Percentiles rank a stretch among this genome's conserved stretches.
phyloP scores from a whole-genome alignment of 352 stramenopile species.

The Pythium aquatile region DNA sequence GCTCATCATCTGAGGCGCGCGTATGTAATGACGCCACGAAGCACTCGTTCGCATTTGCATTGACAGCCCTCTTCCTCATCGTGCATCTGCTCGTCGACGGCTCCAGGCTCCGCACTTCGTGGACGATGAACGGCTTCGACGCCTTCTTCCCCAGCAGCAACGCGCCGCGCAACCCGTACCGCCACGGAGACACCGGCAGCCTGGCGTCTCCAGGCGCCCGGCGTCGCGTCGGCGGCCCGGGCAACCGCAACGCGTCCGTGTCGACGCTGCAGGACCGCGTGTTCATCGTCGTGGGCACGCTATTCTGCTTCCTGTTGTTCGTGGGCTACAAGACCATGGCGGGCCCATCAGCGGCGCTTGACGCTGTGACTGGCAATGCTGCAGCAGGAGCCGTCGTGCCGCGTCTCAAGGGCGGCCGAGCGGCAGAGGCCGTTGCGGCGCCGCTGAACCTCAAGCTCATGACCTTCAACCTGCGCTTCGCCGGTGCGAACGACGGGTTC shows the following conservation, averaged over 20 bases:
- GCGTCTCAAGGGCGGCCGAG: constrained; percentile 39
- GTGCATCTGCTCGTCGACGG: neutral
- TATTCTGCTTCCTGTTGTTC: constrained; percentile 72
- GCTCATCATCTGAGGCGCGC: neutral
- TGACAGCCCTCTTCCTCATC: neutral
- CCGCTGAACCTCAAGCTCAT: constrained; percentile 59
- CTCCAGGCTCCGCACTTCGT: neutral
- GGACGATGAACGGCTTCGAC: constrained; percentile 59
- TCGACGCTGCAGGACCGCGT: constrained; percentile 49
- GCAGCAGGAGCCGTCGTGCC: constrained; percentile 20
- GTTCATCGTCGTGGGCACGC: constrained; percentile 59
- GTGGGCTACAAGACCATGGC: constrained; percentile 45
- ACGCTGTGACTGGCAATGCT: constrained; percentile 29
- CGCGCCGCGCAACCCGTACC: constrained; percentile 72
- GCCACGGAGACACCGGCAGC: constrained; percentile 46
- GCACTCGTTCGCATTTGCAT: neutral
- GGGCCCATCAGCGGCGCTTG: constrained; percentile 8
- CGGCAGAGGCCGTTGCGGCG: constrained; percentile 29
- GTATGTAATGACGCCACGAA: constrained; percentile 12
- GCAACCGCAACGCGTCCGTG: neutral
- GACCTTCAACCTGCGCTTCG: constrained; percentile 46
- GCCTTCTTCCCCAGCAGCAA: constrained; percentile 66
- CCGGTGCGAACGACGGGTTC: constrained; percentile 29
- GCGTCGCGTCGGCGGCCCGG: constrained; percentile 15
- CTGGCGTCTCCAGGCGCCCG: neutral